These are phyloP conservation scores for Penicillium sp. DNA, from an alignment of 2,329 filamentous ascomycete species.

Conservation along the genomic window DNA sequence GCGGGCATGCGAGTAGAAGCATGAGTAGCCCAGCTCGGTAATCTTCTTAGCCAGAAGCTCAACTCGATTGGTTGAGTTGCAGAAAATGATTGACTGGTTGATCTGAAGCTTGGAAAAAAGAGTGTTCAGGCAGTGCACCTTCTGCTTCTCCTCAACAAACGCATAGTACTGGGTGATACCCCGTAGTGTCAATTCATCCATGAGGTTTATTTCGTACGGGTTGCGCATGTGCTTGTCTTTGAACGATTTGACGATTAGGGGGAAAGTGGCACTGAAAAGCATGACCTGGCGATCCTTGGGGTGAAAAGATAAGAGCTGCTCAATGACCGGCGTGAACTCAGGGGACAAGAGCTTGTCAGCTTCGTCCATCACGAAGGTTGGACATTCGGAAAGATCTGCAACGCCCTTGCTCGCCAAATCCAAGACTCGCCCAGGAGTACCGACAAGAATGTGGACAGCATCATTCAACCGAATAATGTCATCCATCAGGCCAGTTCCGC, in stretches of 20 bases:
- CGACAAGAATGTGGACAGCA: conserved; percentile 93
- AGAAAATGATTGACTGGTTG: conserved; percentile 99
- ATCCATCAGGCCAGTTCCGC: conserved; percentile 88
- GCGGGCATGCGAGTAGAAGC: conserved; percentile 97
- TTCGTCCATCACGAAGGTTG: conserved; percentile 99
- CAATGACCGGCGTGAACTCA: conserved; percentile 95
- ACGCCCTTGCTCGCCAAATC: conserved; percentile 95
- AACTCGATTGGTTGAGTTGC: conserved; percentile 97
- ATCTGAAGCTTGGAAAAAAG: conserved; percentile 98
- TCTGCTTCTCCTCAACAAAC: conserved; percentile 98
- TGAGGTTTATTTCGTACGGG: conserved; percentile 98
- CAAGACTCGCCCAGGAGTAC: conserved; percentile 91
- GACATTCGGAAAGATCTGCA: conserved; percentile 89
- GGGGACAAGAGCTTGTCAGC: conserved; percentile 95
- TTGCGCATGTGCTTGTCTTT: conserved; percentile 96
- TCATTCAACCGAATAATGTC: conserved; percentile 95
- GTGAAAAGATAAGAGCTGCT: conserved; percentile 90
- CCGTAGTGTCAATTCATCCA: conserved; percentile 96
- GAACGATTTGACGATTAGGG: conserved; percentile 93
- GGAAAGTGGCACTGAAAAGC: conserved; percentile 98
- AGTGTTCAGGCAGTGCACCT: conserved; percentile 97
- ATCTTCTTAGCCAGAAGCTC: conserved; percentile 98
- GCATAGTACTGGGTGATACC: conserved; percentile 99
- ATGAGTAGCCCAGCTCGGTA: conserved; percentile 96
- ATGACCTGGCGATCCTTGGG: conserved; percentile 98